These are phyloP conservation scores for Agaricus subrufescens DNA, from an alignment of 768 basidiomycete genomes.

Conservation along the genomic window DNA sequence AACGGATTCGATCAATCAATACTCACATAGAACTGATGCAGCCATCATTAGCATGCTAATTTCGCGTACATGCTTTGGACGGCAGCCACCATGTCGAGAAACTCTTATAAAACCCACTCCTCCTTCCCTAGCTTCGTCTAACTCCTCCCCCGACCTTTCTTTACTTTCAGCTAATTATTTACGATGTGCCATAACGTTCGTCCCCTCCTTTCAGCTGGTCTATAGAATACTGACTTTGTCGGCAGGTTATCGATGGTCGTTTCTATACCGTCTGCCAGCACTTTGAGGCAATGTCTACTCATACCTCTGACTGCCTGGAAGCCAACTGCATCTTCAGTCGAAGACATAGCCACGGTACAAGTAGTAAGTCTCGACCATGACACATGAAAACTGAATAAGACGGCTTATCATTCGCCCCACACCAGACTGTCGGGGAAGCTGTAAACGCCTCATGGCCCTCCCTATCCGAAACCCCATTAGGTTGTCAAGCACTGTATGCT, in stretches of 20 bases:
- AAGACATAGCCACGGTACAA: conserved; percentile 53
- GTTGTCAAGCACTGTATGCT: conserved; percentile 50
- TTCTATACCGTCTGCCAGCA: conserved; percentile 67
- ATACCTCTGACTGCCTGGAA: conserved; percentile 59
- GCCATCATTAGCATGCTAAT: neutral
- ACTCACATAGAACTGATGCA: neutral
- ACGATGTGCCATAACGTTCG: conserved; percentile 75
- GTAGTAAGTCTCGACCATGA: conserved; percentile 23
- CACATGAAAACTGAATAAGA: neutral
- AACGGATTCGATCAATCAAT: neutral
- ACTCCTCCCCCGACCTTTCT: conserved; percentile 15
- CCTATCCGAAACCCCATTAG: conserved; percentile 71
- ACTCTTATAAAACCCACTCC: conserved; percentile 8
- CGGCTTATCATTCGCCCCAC: neutral
- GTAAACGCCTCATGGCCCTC: conserved; percentile 60
- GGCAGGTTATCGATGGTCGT: conserved; percentile 72
- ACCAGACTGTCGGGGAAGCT: conserved; percentile 48
- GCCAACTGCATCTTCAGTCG: conserved; percentile 67
- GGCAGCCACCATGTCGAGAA: neutral
- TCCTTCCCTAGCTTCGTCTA: conserved; percentile 17
- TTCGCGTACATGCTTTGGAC: neutral
- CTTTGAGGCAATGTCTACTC: conserved; percentile 69
- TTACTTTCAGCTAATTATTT: conserved; percentile 6
- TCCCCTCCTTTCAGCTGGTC: conserved; percentile 11
- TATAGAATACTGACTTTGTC: conserved; percentile 1